These are phyloP conservation scores for Mucor ambiguus DNA, from an alignment of 371 early-diverging fungal genomes.

Conservation along the genomic window DNA sequence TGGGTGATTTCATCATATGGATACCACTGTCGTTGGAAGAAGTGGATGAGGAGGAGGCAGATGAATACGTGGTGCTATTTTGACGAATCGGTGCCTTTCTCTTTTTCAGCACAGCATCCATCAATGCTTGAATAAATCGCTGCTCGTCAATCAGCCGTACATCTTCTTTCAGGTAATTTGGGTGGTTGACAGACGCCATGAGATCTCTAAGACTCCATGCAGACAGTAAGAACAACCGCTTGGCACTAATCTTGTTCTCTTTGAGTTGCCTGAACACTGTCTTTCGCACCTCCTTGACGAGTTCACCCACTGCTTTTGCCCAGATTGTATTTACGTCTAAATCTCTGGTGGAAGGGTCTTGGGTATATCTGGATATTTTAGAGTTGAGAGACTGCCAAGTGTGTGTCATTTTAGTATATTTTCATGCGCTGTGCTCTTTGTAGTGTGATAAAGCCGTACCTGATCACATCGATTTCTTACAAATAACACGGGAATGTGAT, in stretches of 20 bases:
- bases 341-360: background rate
- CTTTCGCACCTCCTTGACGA: constrained; percentile 41
- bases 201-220: constrained; percentile 48
- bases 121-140: constrained; percentile 25
- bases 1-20: background rate
- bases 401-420: background rate
- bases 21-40: constrained; percentile 6
- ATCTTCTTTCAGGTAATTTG: constrained; percentile 14
- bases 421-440: background rate
- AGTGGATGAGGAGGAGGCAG: background rate
- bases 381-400: constrained; percentile 35
- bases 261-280: constrained; percentile 38
- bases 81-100: constrained; percentile 9
- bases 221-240: constrained; percentile 39
- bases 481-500: constrained; percentile 43
- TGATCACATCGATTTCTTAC: constrained; percentile 51
- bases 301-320: constrained; percentile 44
- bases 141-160: constrained; percentile 25
- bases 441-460: constrained; percentile 13
- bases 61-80: background rate
- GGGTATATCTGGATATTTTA: constrained; percentile 33
- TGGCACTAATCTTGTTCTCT: constrained; percentile 35
- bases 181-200: constrained; percentile 21
- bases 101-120: constrained; percentile 23
- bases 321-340: constrained; percentile 19